Base-by-base conservation (phyloP, 2,329 filamentous ascomycete species). In the Domatiomyces catenatus region DNA sequence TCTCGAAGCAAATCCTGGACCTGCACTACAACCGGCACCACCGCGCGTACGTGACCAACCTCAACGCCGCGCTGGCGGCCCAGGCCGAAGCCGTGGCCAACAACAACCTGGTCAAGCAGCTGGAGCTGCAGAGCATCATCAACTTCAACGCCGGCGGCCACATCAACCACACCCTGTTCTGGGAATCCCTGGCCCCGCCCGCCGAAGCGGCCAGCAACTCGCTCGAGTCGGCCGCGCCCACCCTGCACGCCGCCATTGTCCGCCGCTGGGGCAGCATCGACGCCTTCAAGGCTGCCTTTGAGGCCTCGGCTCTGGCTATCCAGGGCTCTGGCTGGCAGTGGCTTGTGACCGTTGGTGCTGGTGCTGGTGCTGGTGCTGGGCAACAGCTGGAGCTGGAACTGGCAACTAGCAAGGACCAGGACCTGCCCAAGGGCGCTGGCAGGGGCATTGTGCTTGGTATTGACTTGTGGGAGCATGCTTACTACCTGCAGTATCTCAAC, bases 401-500 rank as follows among this genome's bases (percentile, higher is more conserved):
- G 57, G 73, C 83, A 7, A 87, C 83, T 0, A 88, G 84, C n/a
- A 86, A 87, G 65, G 86, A 94, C 63, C 87, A 94, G 70, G 87
- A 93, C 62, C 19, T 56, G 15, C 47, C 54, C 1, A 46, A 47
- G 12, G 36, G 43, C 12, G 22, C 22, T 6, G 52, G 51, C n/a
- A 58, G 54, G 44, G 45, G 47, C 3, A 81, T 83, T 1, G 75
- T 94, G 18, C 73, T 88, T 43, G 86, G 86, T 0, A 74, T 94
- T 1, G 87, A 94, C 64, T 90, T 93, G 79, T 93, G 86, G 87
- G 87, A 94, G 70, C 87, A 94, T 70, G 87, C 87, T 0, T 94
- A 93, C 64, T 94, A 94, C 63, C 69, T 93, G 17, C 86, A 86
- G 73, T 58, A 58, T 46, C 54, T 46, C 47, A 58, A 58, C 49